These are phyloP conservation scores for Agaricus subrufescens DNA, from an alignment of 768 basidiomycete species.

Conservation along the genomic window DNA sequence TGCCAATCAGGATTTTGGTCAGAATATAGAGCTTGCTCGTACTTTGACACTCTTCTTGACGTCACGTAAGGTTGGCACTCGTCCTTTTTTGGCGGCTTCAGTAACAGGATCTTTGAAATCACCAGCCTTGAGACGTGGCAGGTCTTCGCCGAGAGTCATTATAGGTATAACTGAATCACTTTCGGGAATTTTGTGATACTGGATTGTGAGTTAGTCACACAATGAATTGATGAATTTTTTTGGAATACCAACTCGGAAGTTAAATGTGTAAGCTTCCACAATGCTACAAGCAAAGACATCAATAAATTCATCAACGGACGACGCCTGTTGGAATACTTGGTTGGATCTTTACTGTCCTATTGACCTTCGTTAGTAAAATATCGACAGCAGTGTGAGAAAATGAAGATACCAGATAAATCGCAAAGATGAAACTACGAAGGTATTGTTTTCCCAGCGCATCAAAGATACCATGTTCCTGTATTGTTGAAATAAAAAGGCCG, in stretches of 20 bases:
- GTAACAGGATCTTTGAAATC: constrained; percentile 50
- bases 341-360: constrained; percentile 82
- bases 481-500: neutral
- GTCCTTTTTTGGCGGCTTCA: constrained; percentile 55
- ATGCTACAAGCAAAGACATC: constrained; percentile 43
- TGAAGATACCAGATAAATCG: constrained; percentile 67
- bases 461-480: constrained; percentile 80
- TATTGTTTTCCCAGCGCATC: constrained; percentile 84
- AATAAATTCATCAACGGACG: neutral
- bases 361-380: constrained; percentile 4
- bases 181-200: constrained; percentile 72
- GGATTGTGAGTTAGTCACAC: neutral
- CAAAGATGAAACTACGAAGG: constrained; percentile 81
- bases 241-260: constrained; percentile 54
- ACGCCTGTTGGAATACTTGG: constrained; percentile 51
- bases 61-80: constrained; percentile 68
- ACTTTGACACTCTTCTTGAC: constrained; percentile 84
- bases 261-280: constrained; percentile 85
- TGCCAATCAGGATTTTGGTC: neutral
- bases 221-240: neutral
- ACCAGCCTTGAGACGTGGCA: constrained; percentile 26
- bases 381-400: neutral
- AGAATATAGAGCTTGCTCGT: neutral
- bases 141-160: constrained; percentile 64
- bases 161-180: constrained; percentile 58